Evolutionary conservation across 306 rosid species (phyloP), one percentile per base, ranked within the genome.

Genomic region (Casuarina cunninghamiana): DNA sequence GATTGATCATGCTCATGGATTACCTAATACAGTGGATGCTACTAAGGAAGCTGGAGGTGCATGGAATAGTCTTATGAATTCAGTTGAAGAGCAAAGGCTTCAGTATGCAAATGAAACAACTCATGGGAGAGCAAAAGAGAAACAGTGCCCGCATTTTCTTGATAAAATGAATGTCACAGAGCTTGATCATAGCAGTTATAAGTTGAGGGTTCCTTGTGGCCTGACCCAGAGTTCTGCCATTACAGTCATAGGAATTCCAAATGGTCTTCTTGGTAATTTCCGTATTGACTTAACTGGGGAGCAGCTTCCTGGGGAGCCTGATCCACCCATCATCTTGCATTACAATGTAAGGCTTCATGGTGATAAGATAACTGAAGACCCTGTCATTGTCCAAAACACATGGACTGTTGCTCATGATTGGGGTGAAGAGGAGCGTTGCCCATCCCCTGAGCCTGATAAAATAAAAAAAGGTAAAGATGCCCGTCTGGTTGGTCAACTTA

Each of bases 341-440:
- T 96, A 96, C 83, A 93, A 96, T 90, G 98, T 91, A 67, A 88
- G 98, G 83, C 98, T 96, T 84, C 91, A 87, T 72, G 99, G 99
- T 19, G 99, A 96, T 86, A 87, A 96, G 88, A 46, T 93, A 82
- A 96, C 98, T 1, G 98, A 96, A 85, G 98, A 93, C 77, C 96
- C 99, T 76, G 94, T 93, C 80, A 91, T 96, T 72, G 99, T 96
- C 79, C 99, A 93, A 77, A 96, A 96, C 90, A 84, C 98, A 69
- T 96, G 99, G 99, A 91, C 98, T 41, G 72, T 84, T 49, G 93
- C 96, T 84, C 97, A 83, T 89, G 98, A 96, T 77, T 96, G 99
- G 98, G 98, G 96, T 72, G 96, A 82, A 58, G 99, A 96, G 90
- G 98, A 91, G 80, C 99, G 99, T 2, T 96, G 99, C 63, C 99